These are phyloP conservation scores for Loxodes magnus DNA, from an alignment of 73 alveolate genomes.

Conservation along the genomic window DNA sequence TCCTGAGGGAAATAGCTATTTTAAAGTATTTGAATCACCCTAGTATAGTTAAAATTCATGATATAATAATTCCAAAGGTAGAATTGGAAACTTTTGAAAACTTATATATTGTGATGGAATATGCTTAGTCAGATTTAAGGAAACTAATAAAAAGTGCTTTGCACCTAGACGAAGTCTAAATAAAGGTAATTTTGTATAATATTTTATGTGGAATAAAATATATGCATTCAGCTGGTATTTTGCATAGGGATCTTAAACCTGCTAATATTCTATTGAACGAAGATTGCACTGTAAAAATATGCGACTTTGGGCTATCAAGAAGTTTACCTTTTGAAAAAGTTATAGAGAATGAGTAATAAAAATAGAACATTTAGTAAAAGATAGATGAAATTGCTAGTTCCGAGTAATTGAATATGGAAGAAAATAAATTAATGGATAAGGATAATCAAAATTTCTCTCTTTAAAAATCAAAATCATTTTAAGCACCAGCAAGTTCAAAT, in stretches of 20 bases:
- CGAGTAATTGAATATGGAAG: neutral
- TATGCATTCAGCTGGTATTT: constrained; percentile 17
- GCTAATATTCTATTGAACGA: constrained; percentile 68
- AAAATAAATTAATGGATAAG: neutral
- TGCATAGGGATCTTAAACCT: constrained; percentile 87
- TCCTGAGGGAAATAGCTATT: constrained; percentile 63
- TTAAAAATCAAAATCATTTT: neutral
- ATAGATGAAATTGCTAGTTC: too few relatives aligned
- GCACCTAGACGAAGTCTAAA: constrained; percentile 48
- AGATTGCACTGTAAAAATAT: constrained; percentile 18
- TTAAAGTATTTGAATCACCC: constrained; percentile 54
- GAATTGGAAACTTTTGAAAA: constrained; percentile 50
- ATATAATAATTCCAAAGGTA: constrained; percentile 51
- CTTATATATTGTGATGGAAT: constrained; percentile 59
- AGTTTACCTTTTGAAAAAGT: neutral
- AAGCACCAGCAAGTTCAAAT: neutral
- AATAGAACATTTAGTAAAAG: too few relatives aligned
- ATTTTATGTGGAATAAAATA: constrained; percentile 32
- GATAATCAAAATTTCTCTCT: neutral
- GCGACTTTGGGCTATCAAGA: constrained; percentile 47
- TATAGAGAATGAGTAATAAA: neutral
- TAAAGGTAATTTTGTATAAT: constrained; percentile 66
- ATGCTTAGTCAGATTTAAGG: constrained; percentile 63
- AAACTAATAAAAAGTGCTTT: constrained; percentile 65
- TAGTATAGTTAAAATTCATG: constrained; percentile 40